Base-by-base conservation (phyloP, 768 basidiomycete genomes). In the Brasilioporus rufonigricans region DNA sequence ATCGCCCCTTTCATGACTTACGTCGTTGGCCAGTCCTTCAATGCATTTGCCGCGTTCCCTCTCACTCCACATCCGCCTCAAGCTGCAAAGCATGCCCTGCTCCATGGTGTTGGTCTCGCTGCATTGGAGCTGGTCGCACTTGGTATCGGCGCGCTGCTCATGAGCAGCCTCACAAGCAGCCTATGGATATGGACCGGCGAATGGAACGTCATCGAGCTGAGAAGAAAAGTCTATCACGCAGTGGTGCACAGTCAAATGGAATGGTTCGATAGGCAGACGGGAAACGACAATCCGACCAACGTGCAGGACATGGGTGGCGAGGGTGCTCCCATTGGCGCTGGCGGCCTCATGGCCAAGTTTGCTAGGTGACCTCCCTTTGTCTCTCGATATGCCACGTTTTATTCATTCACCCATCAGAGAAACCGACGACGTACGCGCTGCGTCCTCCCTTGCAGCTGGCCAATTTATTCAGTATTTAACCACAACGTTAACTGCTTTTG, bases 321-420 rank as follows among this genome's bases (percentile, higher is more conserved):
- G 31, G 69, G 78, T 39, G 80, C 80, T 24, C 78, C 82, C 36
- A 74, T 86, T 45, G 91, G 91, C 57, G 92, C 93, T 47, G 93
- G 89, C 56, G 94, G 93, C 21, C 76, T 97, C 41, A 95, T 96
- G 93, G 87, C 91, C 50, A 91, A 93, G 66, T 98, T 97, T 69
- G 82, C 89, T 32, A 84, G 85, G 93, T 91, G 53, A 40, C 69
- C 16, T 44, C 21, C 1, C 29, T 35, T 19, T 32, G 21, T 38
- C 40, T 33, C 38, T 19, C 14, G 14, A 0, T 7, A 4, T 29
- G 19, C 3, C 6, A 5, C 12, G 32, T 47, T 46, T 27, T 59
- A 41, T 44, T 60, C 11, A 67, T 26, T 33, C 55, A 45, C 53
- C 32, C 5, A 2, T 41, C 64, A 98, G 94, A 60, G 96, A 98